Conservation (phyloP, 805 yeast genomes). For the Candida maris region DNA sequence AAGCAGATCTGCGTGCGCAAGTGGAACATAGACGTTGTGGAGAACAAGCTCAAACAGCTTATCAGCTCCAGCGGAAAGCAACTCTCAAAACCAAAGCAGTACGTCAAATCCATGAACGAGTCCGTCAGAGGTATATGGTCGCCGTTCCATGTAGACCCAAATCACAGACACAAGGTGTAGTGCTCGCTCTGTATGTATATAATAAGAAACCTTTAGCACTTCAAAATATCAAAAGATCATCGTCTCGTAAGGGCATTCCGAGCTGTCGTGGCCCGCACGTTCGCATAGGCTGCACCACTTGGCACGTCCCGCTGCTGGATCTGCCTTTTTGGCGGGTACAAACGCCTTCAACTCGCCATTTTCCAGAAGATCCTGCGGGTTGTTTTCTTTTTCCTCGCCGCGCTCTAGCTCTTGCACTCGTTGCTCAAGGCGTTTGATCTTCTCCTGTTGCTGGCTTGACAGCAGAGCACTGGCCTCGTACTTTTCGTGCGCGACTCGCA, state of each 20-base stretch:
- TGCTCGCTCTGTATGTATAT: constrained; percentile 5
- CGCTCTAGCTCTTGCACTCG: constrained; percentile 7
- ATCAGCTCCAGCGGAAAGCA: constrained; percentile 66
- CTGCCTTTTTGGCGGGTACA: constrained; percentile 44
- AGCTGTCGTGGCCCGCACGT: constrained; percentile 79
- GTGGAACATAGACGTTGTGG: constrained; percentile 56
- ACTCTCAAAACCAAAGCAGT: constrained; percentile 60
- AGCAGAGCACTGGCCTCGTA: not conserved
- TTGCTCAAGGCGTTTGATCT: constrained; percentile 6
- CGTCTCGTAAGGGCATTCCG: constrained; percentile 83
- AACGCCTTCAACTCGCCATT: constrained; percentile 36
- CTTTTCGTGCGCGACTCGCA: too few species aligned
- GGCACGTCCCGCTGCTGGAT: constrained; percentile 70
- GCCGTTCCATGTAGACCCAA: constrained; percentile 74
- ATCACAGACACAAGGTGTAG: constrained; percentile 45
- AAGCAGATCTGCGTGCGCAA: constrained; percentile 70
- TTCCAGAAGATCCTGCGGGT: constrained; percentile 4
- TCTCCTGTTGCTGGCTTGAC: constrained; percentile 2
- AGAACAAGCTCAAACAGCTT: constrained; percentile 59
- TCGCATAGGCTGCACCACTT: constrained; percentile 95
- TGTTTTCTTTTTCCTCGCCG: constrained; percentile 1
- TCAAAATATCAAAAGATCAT: constrained; percentile 18
- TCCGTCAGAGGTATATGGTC: constrained; percentile 98
- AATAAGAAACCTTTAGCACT: constrained; percentile 11
- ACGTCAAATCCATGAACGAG: constrained; percentile 74